A percentile compares a stretch with the other conserved stretches of the same genome.
Conservation (phyloP, 495 filamentous ascomycete genomes). For the Astrocystis sublimbata region DNA sequence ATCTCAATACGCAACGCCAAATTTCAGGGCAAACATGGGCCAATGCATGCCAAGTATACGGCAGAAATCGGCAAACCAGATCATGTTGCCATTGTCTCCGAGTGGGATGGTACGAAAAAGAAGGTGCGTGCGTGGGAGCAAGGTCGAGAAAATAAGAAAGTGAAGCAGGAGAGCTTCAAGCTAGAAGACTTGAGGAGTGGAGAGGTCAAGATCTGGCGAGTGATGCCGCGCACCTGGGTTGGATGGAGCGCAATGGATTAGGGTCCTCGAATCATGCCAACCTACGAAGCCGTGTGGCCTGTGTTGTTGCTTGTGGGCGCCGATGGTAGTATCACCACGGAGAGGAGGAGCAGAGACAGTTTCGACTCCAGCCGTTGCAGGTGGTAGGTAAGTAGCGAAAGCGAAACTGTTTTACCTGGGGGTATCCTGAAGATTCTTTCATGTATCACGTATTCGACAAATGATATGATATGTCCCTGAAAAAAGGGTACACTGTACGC, state of each 20-base stretch:
- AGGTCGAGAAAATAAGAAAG: constrained; percentile 90
- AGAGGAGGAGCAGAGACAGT: constrained; percentile 1
- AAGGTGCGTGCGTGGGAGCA: constrained; percentile 96
- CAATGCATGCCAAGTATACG: constrained; percentile 92
- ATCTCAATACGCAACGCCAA: constrained; percentile 90
- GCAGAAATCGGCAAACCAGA: constrained; percentile 88
- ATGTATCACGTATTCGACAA: constrained; percentile 9
- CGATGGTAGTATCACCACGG: constrained; percentile 12
- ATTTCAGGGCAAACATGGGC: constrained; percentile 93
- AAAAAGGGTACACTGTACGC: not conserved
- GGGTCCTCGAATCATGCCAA: constrained; percentile 21
- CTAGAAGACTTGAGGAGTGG: constrained; percentile 88
- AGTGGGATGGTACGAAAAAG: constrained; percentile 99
- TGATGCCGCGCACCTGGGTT: constrained; percentile 89
- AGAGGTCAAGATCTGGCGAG: constrained; percentile 96
- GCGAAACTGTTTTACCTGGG: not conserved
- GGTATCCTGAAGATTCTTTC: not conserved
- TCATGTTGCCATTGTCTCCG: constrained; percentile 93
- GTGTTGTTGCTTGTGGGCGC: constrained; percentile 9
- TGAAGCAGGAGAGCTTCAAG: constrained; percentile 90
- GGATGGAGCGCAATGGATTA: constrained; percentile 65
- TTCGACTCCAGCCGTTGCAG: constrained; percentile 12
- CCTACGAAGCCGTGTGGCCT: constrained; percentile 13
- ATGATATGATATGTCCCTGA: constrained; percentile 3
- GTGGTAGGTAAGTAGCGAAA: not conserved